Evolutionary conservation across 805 yeast species (phyloP), one percentile per base, ranked within the genome.

Genomic region (Kluyveromyces wickerhamii): DNA sequence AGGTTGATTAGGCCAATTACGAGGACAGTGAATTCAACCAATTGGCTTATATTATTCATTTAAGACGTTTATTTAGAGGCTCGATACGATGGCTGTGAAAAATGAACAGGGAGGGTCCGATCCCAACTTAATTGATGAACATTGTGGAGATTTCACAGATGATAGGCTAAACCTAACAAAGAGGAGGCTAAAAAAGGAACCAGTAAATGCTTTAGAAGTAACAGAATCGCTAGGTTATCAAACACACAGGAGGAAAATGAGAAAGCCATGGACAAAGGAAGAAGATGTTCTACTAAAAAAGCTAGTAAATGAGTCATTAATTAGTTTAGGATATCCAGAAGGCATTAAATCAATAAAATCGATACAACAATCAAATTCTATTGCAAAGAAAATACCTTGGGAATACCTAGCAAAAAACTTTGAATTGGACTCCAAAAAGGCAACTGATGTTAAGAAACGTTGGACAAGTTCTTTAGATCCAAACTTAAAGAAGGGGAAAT

Each of bases 391-490:
- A 1, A 66, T 80, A 7, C 67, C 75, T 35, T 82, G 94, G 94
- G 83, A 77, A 21, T 40, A 43, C 35, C 66, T 78, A 26, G 71
- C 78, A 44, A 64, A 43, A 44, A 61, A 40, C 50, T 69, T 61
- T 54, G 69, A 48, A 43, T 60, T 47, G 60, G 63, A 66, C 53
- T 66, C 42, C 49, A 64, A 95, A 35, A 78, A 81, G 47, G 69
- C 85, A 9, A 85, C 82, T 48, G 94, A 86, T 52, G 82, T 95
- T 51, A 70, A 86, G 22, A 87, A 86, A 55, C 62, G 96, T 38
- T 88, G 96, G 96, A 64, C 74, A 12, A 80, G 79, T 42, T 84
- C 95, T 1, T 59, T 88, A 26, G 92, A 86, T 55, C 96, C 96
- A 2, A 72, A 67, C 39, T 62, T 88, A 40, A 72, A 76, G 36